These are phyloP conservation scores for Casuarina cunninghamiana DNA, from an alignment of 306 rosid species.

Conservation along the genomic window DNA sequence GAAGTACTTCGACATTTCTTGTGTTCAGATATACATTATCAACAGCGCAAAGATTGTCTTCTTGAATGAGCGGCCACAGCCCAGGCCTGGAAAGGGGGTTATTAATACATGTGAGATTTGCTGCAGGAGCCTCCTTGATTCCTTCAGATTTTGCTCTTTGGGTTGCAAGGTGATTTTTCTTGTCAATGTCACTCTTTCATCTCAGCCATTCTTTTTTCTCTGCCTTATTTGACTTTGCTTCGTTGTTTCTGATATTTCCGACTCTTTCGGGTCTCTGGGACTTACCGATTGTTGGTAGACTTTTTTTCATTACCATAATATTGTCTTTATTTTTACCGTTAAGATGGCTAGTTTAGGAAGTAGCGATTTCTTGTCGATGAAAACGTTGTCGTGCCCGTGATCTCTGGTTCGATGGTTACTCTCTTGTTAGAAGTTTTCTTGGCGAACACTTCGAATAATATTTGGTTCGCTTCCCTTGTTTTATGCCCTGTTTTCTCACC, in stretches of 20 bases:
- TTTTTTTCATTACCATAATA: too few relatives aligned
- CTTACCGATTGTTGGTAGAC: too few relatives aligned
- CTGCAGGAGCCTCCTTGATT: conserved; percentile 42
- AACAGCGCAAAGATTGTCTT: conserved; percentile 54
- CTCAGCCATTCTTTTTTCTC: neutral
- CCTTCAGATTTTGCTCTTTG: conserved; percentile 54
- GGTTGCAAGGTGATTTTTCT: conserved; percentile 46
- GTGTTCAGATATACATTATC: conserved; percentile 50
- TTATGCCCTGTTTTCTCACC: neutral
- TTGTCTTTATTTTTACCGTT: neutral
- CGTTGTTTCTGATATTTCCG: neutral
- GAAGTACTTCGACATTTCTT: conserved; percentile 40
- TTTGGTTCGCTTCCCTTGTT: neutral
- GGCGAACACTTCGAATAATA: neutral
- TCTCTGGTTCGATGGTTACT: neutral
- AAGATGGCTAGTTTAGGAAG: neutral
- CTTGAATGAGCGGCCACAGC: conserved; percentile 54
- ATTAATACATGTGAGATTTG: conserved; percentile 52
- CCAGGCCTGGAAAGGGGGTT: conserved; percentile 51
- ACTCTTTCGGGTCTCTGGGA: neutral
- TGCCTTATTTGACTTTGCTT: neutral
- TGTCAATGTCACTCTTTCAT: neutral
- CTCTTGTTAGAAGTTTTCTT: neutral
- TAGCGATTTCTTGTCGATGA: neutral
- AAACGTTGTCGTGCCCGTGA: neutral